These are phyloP conservation scores for Colletotrichum horii DNA, from an alignment of 2,329 filamentous ascomycete species.

Conservation along the genomic window DNA sequence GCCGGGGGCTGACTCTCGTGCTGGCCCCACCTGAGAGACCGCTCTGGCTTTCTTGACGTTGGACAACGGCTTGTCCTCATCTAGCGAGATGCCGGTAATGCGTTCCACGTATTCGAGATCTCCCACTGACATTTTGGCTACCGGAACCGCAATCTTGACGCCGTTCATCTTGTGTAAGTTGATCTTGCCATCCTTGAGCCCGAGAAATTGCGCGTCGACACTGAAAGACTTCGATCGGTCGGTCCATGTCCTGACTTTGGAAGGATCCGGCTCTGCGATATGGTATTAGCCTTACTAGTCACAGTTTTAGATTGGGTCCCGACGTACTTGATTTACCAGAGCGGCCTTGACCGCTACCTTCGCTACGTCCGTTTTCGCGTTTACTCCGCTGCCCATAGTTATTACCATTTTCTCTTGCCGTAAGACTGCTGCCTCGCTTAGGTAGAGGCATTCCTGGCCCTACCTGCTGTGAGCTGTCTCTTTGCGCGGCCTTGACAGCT, in stretches of 20 bases:
- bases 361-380: conserved; percentile 70
- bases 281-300: neutral
- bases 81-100: conserved; percentile 84
- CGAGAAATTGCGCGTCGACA: conserved; percentile 95
- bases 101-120: conserved; percentile 95
- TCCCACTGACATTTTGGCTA: conserved; percentile 93
- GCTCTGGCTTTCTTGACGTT: conserved; percentile 71
- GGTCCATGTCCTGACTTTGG: conserved; percentile 90
- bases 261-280: conserved; percentile 74
- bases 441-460: conserved; percentile 78
- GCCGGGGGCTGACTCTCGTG: conserved; percentile 33
- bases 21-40: conserved; percentile 22
- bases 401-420: conserved; percentile 69
- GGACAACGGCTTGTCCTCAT: conserved; percentile 92
- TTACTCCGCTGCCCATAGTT: conserved; percentile 71
- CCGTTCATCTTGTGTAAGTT: conserved; percentile 98
- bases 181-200: conserved; percentile 93
- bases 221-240: conserved; percentile 96
- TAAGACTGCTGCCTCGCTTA: conserved; percentile 80
- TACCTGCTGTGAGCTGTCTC: conserved; percentile 68
- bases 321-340: conserved; percentile 65
- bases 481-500: conserved; percentile 66
- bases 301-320: neutral
- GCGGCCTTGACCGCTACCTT: conserved; percentile 53
- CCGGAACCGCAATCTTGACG: conserved; percentile 96